Evolutionary conservation across 768 basidiomycete genomes (phyloP).

Genomic region (Kwoniella europaea): DNA sequence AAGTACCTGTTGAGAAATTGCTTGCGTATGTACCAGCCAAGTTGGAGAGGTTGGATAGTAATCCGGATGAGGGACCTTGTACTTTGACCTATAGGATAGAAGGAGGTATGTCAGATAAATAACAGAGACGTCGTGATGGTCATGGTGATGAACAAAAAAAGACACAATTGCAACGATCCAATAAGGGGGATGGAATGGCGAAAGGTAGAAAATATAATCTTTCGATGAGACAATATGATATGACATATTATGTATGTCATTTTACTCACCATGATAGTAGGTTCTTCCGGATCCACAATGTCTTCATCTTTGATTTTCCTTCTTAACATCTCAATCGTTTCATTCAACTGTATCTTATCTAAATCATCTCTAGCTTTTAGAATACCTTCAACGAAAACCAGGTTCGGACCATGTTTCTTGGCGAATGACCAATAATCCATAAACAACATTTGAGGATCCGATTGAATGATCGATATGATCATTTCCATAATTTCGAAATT

Average conservation of each 20-base stretch:
- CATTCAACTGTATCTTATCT: conserved; percentile 81
- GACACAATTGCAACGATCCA: no score
- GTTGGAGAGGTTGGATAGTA: conserved; percentile 44
- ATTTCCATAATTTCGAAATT: conserved; percentile 86
- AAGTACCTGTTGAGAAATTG: conserved; percentile 26
- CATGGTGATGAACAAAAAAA: no score
- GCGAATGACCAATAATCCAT: conserved; percentile 92
- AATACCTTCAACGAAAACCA: conserved; percentile 85
- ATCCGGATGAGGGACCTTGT: conserved; percentile 34
- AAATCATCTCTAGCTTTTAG: conserved; percentile 89
- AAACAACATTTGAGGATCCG: conserved; percentile 86
- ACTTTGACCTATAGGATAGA: conserved; percentile 34
- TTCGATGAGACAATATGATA: no score
- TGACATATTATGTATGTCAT: no score
- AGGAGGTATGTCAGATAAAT: not conserved
- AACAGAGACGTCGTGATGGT: no score
- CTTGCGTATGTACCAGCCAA: conserved; percentile 40
- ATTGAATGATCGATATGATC: conserved; percentile 78
- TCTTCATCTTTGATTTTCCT: conserved; percentile 88
- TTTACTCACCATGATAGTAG: conserved; percentile 58
- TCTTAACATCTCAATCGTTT: conserved; percentile 92
- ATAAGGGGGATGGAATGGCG: no score
- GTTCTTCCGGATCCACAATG: conserved; percentile 53
- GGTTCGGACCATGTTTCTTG: conserved; percentile 88
- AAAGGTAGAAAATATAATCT: no score